Evolutionary conservation across 371 early-diverging fungal species (phyloP).

Genomic region (Catenaria anguillulae): DNA sequence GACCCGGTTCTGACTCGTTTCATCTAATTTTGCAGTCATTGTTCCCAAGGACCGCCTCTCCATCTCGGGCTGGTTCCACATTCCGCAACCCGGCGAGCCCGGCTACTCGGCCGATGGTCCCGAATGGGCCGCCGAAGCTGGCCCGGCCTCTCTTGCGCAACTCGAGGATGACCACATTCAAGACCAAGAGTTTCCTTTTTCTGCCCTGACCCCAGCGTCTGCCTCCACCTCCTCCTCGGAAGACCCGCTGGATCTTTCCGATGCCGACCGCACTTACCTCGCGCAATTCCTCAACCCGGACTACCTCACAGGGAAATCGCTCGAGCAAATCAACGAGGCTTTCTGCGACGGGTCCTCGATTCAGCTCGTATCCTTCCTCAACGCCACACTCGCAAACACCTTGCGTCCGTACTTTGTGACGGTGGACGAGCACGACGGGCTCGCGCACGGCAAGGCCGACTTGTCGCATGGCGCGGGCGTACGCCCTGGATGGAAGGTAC

Average conservation of each 20-base stretch:
- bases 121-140: constrained; percentile 20
- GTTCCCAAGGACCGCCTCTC: constrained; percentile 40
- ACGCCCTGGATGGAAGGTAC: constrained; percentile 29
- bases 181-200: not conserved
- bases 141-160: constrained; percentile 35
- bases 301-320: constrained; percentile 31
- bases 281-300: constrained; percentile 41
- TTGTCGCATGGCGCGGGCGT: constrained; percentile 40
- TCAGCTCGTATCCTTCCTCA: constrained; percentile 43
- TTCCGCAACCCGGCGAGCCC: constrained; percentile 41
- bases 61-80: constrained; percentile 65
- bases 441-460: constrained; percentile 16
- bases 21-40: no score
- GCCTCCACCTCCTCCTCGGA: constrained; percentile 15
- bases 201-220: constrained; percentile 12
- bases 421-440: constrained; percentile 19
- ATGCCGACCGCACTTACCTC: constrained; percentile 12
- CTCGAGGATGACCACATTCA: constrained; percentile 16
- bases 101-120: constrained; percentile 23
- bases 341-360: constrained; percentile 54
- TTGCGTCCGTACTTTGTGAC: constrained; percentile 20
- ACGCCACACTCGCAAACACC: constrained; percentile 20
- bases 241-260: constrained; percentile 14
- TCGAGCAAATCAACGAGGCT: constrained; percentile 35
- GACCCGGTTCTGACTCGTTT: no score